Evolutionary conservation across 1,284 basidiomycete genomes (phyloP).

Genomic region (Ceratobasidium sp.): DNA sequence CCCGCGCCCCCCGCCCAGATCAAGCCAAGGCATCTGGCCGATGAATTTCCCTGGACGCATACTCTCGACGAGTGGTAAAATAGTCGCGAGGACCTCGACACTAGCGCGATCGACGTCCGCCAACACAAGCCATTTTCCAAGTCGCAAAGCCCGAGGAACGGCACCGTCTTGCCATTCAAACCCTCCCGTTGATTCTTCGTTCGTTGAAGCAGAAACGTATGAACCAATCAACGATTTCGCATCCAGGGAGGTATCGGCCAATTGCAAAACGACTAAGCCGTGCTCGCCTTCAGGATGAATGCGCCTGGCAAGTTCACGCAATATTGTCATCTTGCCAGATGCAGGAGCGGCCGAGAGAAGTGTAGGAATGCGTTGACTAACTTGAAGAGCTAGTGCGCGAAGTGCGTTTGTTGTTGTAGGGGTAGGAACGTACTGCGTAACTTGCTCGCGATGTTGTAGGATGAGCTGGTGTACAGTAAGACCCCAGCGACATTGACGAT

Average conservation of each 20-base stretch:
- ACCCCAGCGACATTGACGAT: conserved; percentile 69
- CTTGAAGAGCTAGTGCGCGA: conserved; percentile 66
- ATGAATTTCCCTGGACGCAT: conserved; percentile 76
- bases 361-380: conserved; percentile 75
- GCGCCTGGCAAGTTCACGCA: conserved; percentile 75
- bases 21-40: conserved; percentile 72
- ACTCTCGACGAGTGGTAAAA: conserved; percentile 84
- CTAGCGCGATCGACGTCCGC: conserved; percentile 92
- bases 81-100: conserved; percentile 82
- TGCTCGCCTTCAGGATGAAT: conserved; percentile 62
- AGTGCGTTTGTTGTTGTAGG: conserved; percentile 64
- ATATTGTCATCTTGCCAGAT: conserved; percentile 85
- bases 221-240: conserved; percentile 93
- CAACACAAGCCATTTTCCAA: conserved; percentile 93
- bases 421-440: conserved; percentile 68
- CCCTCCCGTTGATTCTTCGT: conserved; percentile 66
- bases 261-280: conserved; percentile 79
- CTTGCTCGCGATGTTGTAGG: conserved; percentile 44
- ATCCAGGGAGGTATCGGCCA: conserved; percentile 94
- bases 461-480: conserved; percentile 59
- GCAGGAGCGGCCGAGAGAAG: conserved; percentile 89
- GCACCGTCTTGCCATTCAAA: conserved; percentile 99
- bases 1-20: conserved; percentile 69
- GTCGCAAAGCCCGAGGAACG: conserved; percentile 86
- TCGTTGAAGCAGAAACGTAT: conserved; percentile 86